Evolutionary conservation across 805 yeast species (phyloP), one percentile per base, ranked within the genome.

Genomic region (Schizosaccharomyces cryophilus): DNA sequence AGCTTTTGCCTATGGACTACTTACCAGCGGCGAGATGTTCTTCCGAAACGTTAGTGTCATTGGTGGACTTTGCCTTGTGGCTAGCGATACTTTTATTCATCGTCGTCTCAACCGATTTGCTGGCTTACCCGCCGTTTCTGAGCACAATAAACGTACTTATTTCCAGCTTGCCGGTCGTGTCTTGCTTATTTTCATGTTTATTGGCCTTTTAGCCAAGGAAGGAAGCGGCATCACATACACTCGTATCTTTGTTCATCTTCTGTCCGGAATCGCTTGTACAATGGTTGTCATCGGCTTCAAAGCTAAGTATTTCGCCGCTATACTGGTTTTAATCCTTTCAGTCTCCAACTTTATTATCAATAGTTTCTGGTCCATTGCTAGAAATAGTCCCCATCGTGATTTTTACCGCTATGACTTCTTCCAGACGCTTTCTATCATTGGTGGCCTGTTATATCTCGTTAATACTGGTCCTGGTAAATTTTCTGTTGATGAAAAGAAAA

Each of bases 391-490:
- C 42, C 80, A 82, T 72, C 82, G 96, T 68, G 98, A 90, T 73
- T 85, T 81, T 72, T 74, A 87, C 71, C 85, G 85, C 72, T 93
- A 89, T 72, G 97, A 65, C 73, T 86, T 85, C 72, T 90, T 85
- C 78, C 98, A 93, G 75, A 87, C 95, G 48, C 77, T 90, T 69
- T 84, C 95, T 62, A 90, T 90, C 70, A 89, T 90, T 60, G 98
- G 98, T 62, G 98, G 97, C 1, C 79, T 90, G 64, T 74, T 90
- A 64, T 75, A 93, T 66, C 86, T 93, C 64, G 95, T 87, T 63
- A 87, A 85, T 73, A 87, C 95, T 3, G 98, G 98, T 64, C 97
- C 97, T 38, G 98, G 98, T 60, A 89, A 85, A 67, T 77, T 90
- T 65, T 85, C 95, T 31, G 74, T 90, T 62, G 98, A 90, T 69